These are phyloP conservation scores for Leishmania gerbilli DNA, from an alignment of 208 protist species.

Conservation along the genomic window DNA sequence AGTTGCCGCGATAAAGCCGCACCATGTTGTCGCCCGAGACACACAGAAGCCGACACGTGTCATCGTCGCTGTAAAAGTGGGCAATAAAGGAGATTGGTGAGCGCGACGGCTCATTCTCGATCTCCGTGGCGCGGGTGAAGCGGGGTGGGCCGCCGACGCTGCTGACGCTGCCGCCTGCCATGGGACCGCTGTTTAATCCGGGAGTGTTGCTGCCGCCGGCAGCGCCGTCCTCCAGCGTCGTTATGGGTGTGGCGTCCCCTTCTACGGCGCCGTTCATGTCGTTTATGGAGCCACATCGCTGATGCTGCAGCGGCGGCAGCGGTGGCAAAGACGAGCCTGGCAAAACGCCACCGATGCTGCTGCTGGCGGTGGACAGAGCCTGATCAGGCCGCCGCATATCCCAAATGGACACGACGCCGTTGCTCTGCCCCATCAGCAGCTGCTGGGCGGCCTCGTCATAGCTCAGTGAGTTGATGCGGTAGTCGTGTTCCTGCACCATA, in stretches of 20 bases:
- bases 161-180: neutral
- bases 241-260: neutral
- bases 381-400: slow-evolving; percentile 70
- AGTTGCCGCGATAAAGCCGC: slow-evolving; percentile 68
- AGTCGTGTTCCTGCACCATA: slow-evolving; percentile 61
- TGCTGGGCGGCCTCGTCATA: slow-evolving; percentile 59
- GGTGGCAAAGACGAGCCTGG: neutral
- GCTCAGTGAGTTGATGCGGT: slow-evolving; percentile 77
- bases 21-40: slow-evolving; percentile 86
- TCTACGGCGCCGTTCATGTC: neutral
- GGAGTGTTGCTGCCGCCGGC: neutral
- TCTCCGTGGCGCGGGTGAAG: slow-evolving; percentile 33
- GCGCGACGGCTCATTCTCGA: slow-evolving; percentile 78
- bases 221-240: neutral
- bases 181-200: neutral
- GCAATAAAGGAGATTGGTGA: slow-evolving; percentile 65
- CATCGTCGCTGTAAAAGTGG: slow-evolving; percentile 66
- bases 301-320: slow-evolving; percentile 16
- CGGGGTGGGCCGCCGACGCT: slow-evolving; percentile 18
- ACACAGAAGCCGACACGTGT: slow-evolving; percentile 69
- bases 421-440: slow-evolving; percentile 81
- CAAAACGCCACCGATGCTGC: neutral
- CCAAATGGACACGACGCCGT: slow-evolving; percentile 83
- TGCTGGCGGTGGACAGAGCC: slow-evolving; percentile 41
- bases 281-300: slow-evolving; percentile 1